Conservation (phyloP, 2,329 filamentous ascomycete species). For the Clarireedia homoeocarpa region DNA sequence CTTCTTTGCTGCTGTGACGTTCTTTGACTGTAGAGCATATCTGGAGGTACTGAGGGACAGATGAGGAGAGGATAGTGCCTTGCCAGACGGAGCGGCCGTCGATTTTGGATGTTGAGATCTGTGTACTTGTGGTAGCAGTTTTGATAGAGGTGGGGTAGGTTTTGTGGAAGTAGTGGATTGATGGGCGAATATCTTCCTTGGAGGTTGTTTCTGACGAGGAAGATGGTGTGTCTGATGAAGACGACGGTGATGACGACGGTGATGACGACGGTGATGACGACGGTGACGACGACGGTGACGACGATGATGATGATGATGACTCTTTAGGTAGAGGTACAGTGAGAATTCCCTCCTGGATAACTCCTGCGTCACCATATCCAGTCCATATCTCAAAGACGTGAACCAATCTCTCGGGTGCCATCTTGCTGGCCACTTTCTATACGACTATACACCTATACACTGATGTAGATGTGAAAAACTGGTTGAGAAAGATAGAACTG, state of each 20-base stretch:
- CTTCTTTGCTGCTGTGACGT: background rate
- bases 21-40: background rate
- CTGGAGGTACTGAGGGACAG: background rate
- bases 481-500: too few species aligned
- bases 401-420: background rate
- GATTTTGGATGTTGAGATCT: background rate
- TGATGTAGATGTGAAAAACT: too few species aligned
- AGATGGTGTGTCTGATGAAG: background rate
- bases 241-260: background rate
- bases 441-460: too few species aligned
- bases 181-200: background rate
- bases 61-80: background rate
- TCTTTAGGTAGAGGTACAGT: background rate
- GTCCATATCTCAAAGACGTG: slow-evolving; percentile 2
- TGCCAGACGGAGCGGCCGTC: background rate
- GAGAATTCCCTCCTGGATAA: slow-evolving; percentile 1
- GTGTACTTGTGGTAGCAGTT: too few species aligned
- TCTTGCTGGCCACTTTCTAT: too few species aligned
- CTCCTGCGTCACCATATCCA: background rate
- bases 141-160: background rate
- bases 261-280: background rate
- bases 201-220: background rate
- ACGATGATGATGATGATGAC: too few species aligned
- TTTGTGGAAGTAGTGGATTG: background rate
- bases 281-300: background rate